Conservation (phyloP, 805 yeast genomes). For the Cyberlindnera amylophila region DNA sequence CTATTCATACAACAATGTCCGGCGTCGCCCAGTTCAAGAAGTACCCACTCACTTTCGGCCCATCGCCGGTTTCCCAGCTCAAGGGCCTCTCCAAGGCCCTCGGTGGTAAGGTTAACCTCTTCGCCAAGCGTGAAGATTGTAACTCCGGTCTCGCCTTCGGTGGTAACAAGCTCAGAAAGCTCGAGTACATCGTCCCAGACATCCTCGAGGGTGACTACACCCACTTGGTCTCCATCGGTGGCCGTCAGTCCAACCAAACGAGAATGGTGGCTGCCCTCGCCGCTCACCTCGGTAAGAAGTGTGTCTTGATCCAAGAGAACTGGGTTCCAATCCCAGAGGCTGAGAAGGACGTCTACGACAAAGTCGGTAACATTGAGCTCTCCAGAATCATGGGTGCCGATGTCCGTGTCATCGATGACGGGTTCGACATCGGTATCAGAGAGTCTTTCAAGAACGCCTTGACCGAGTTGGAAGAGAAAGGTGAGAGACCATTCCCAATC, state of each 20-base stretch:
- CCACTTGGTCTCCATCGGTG: conserved; percentile 19
- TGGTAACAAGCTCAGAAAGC: conserved; percentile 20
- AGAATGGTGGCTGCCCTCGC: conserved; percentile 20
- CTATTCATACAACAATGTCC: conserved; percentile 11
- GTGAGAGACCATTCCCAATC: conserved; percentile 15
- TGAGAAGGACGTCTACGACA: conserved; percentile 18
- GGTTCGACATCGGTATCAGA: conserved; percentile 19
- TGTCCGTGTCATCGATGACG: conserved; percentile 19
- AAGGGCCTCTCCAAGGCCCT: conserved; percentile 15
- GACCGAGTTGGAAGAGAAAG: conserved; percentile 13
- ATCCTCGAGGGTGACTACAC: conserved; percentile 19
- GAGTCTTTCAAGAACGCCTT: conserved; percentile 16
- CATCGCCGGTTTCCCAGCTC: conserved; percentile 18
- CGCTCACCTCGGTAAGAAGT: conserved; percentile 18
- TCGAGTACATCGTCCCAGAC: conserved; percentile 20
- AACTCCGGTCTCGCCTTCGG: conserved; percentile 20
- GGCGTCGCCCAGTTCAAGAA: conserved; percentile 14
- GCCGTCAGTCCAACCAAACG: conserved; percentile 19
- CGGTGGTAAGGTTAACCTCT: conserved; percentile 19
- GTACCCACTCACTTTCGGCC: conserved; percentile 19
- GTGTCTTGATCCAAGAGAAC: conserved; percentile 20
- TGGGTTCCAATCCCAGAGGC: conserved; percentile 22
- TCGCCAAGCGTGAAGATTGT: conserved; percentile 19
- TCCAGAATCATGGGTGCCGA: conserved; percentile 21
- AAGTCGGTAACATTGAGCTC: conserved; percentile 19